Conservation (phyloP, 2,329 filamentous ascomycete genomes). For the Exophiala bonariae region DNA sequence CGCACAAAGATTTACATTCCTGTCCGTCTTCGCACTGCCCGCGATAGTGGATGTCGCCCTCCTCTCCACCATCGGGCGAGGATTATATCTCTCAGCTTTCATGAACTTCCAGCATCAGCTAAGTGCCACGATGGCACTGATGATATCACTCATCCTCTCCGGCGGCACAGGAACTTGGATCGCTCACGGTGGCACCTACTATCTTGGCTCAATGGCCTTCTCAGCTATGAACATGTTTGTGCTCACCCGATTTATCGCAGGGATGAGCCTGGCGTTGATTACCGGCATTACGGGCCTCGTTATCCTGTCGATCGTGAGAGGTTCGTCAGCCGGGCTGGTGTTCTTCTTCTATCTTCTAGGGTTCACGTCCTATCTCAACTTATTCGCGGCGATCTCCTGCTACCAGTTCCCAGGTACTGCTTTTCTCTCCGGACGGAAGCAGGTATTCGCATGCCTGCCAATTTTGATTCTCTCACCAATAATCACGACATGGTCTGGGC, state of each 20-base stretch:
- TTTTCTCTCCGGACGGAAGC: slow-evolving; percentile 57
- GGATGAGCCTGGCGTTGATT: slow-evolving; percentile 52
- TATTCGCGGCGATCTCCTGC: slow-evolving; percentile 55
- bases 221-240: slow-evolving; percentile 57
- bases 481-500: slow-evolving; percentile 52
- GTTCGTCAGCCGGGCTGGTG: slow-evolving; percentile 51
- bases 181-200: slow-evolving; percentile 63
- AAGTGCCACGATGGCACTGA: slow-evolving; percentile 58
- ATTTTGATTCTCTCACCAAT: slow-evolving; percentile 59
- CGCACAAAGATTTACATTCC: slow-evolving; percentile 55
- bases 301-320: slow-evolving; percentile 47
- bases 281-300: slow-evolving; percentile 56
- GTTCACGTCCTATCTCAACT: slow-evolving; percentile 59
- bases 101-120: slow-evolving; percentile 53
- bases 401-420: slow-evolving; percentile 56
- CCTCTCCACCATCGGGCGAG: slow-evolving; percentile 59
- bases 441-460: slow-evolving; percentile 57
- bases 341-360: slow-evolving; percentile 61
- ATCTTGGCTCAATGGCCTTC: slow-evolving; percentile 58
- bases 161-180: slow-evolving; percentile 65
- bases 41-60: slow-evolving; percentile 62
- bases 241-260: slow-evolving; percentile 53
- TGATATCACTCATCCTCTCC: slow-evolving; percentile 60
- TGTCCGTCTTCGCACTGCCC: slow-evolving; percentile 63
- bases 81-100: slow-evolving; percentile 60